Evolutionary conservation across 768 basidiomycete genomes (phyloP).

Genomic region (Leccinum ochraceum): DNA sequence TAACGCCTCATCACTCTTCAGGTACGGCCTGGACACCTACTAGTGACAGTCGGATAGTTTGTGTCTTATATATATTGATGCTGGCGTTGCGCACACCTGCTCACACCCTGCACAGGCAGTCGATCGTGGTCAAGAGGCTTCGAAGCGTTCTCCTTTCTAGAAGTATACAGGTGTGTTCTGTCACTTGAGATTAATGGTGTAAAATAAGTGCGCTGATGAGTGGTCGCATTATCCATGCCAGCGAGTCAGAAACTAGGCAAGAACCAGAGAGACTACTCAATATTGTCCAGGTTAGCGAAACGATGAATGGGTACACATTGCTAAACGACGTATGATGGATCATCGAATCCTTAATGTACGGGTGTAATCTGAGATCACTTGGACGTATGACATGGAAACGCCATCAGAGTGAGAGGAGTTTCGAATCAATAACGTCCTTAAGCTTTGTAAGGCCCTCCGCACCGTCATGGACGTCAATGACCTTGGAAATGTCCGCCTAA

Average conservation of each 20-base stretch:
- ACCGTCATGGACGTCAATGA: conserved; percentile 81
- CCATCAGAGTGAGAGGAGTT: conserved; percentile 39
- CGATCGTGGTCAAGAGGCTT: too few species aligned
- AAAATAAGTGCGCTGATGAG: background rate
- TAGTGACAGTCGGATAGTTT: background rate
- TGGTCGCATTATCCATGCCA: background rate
- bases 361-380: background rate
- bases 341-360: background rate
- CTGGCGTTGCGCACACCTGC: background rate
- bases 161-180: too few species aligned
- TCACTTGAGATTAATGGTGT: too few species aligned
- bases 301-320: background rate
- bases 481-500: conserved; percentile 75
- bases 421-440: conserved; percentile 63
- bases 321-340: background rate
- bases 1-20: background rate
- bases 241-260: background rate
- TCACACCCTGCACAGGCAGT: background rate
- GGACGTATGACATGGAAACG: background rate
- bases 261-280: conserved; percentile 8
- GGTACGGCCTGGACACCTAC: background rate
- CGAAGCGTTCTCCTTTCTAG: too few species aligned
- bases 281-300: background rate
- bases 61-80: background rate
- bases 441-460: conserved; percentile 79